These are phyloP conservation scores for Geranium rotundifolium DNA, from an alignment of 345 rosid genomes.

Conservation along the genomic window DNA sequence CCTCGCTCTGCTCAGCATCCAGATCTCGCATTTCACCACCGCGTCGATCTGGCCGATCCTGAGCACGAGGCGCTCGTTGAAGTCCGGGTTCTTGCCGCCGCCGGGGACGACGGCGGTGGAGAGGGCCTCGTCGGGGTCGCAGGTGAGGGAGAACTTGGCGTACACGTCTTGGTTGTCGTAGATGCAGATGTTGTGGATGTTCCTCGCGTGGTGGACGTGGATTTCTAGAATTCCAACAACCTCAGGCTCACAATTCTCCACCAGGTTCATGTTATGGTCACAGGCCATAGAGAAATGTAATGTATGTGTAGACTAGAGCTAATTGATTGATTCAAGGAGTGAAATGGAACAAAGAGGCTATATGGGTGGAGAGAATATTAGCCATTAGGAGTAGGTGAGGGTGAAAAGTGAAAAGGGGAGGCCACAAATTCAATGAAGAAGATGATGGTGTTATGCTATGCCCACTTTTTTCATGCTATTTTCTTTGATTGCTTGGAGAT, in stretches of 20 bases:
- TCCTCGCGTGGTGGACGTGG: slow-evolving; percentile 77
- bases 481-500: neutral
- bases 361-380: too few species aligned
- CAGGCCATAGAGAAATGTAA: neutral
- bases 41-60: slow-evolving; percentile 53
- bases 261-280: slow-evolving; percentile 1
- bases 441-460: too few species aligned
- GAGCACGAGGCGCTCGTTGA: slow-evolving; percentile 52
- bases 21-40: slow-evolving; percentile 89
- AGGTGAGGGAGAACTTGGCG: slow-evolving; percentile 88
- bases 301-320: too few species aligned
- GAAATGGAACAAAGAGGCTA: too few species aligned
- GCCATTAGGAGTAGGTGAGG: too few species aligned
- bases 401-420: too few species aligned
- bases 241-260: slow-evolving; percentile 22
- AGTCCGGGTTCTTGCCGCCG: slow-evolving; percentile 86
- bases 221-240: slow-evolving; percentile 58
- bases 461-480: neutral
- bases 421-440: too few species aligned
- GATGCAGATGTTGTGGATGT: slow-evolving; percentile 95
- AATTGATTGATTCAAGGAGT: too few species aligned
- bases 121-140: slow-evolving; percentile 68
- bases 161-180: slow-evolving; percentile 93
- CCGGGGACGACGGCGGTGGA: slow-evolving; percentile 69
- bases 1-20: slow-evolving; percentile 87